These are phyloP conservation scores for Clonostachys byssicola DNA, from an alignment of 2,329 filamentous ascomycete genomes.

Conservation along the genomic window DNA sequence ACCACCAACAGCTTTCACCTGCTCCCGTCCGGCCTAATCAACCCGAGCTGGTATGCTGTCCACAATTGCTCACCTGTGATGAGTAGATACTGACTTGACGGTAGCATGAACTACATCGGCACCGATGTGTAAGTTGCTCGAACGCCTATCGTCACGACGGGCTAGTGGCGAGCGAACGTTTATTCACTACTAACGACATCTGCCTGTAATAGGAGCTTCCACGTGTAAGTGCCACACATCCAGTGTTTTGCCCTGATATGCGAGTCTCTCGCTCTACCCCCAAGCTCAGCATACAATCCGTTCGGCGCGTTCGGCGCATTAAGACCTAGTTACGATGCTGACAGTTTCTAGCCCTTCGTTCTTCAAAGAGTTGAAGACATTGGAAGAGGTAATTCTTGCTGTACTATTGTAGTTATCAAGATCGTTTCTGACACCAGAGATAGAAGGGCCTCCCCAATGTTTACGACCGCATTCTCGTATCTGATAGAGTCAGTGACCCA, in stretches of 20 bases:
- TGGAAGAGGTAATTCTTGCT: slow-evolving; percentile 15
- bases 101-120: slow-evolving; percentile 66
- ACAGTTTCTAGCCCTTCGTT: slow-evolving; percentile 21
- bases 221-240: slow-evolving; percentile 34
- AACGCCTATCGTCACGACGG: too few relatives aligned
- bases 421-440: background rate
- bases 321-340: background rate
- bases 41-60: slow-evolving; percentile 45
- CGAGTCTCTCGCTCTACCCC: background rate
- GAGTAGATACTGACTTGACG: background rate
- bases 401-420: too few relatives aligned
- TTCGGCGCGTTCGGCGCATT: background rate
- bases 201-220: slow-evolving; percentile 41
- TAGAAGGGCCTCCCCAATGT: slow-evolving; percentile 25
- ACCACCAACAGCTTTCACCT: slow-evolving; percentile 49
- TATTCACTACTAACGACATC: too few relatives aligned
- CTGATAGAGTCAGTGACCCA: slow-evolving; percentile 39
- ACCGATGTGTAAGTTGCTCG: slow-evolving; percentile 40
- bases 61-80: background rate
- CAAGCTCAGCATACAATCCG: background rate
- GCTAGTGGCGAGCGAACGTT: too few relatives aligned
- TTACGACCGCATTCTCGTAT: slow-evolving; percentile 53
- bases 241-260: background rate
- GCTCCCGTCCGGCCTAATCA: slow-evolving; percentile 67
- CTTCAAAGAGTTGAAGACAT: slow-evolving; percentile 32